These are phyloP conservation scores for Verticillium tricorpus DNA, from an alignment of 2,329 filamentous ascomycete species.

Conservation along the genomic window DNA sequence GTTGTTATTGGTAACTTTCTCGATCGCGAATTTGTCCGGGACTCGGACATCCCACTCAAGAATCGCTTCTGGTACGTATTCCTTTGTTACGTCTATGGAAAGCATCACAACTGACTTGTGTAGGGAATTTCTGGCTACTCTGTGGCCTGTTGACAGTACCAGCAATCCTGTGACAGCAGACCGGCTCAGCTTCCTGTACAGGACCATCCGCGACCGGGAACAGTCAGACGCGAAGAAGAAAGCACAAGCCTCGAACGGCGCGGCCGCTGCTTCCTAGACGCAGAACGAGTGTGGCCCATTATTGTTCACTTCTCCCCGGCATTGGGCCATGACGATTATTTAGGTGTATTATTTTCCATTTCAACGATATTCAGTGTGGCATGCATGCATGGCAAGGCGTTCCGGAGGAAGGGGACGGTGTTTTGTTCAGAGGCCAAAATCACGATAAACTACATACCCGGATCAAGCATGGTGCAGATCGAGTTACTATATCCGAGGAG, in stretches of 20 bases:
- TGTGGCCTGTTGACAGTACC: constrained; percentile 42
- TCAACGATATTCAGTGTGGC: not conserved
- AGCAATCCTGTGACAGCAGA: constrained; percentile 38
- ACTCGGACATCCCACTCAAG: constrained; percentile 31
- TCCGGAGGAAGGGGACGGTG: constrained; percentile 5
- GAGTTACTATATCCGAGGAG: too few species aligned
- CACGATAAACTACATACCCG: constrained; percentile 16
- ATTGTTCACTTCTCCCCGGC: not conserved
- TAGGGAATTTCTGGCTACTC: constrained; percentile 40
- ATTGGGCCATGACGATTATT: not conserved
- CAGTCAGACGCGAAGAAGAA: not conserved
- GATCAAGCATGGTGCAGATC: constrained; percentile 7
- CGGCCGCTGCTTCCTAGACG: not conserved
- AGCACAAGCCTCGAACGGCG: constrained; percentile 9
- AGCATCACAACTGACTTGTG: not conserved
- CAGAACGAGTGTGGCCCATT: not conserved
- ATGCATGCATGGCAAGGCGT: constrained; percentile 11
- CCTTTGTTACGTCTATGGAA: not conserved
- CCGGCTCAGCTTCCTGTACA: constrained; percentile 40
- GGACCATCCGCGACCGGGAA: constrained; percentile 30
- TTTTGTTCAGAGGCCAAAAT: constrained; percentile 8
- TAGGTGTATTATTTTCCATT: not conserved
- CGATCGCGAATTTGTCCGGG: constrained; percentile 24
- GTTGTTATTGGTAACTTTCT: constrained; percentile 61
- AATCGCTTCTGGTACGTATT: constrained; percentile 14